Evolutionary conservation across 2,329 filamentous ascomycete genomes (phyloP).

Genomic region (Lecanicillium sp.): DNA sequence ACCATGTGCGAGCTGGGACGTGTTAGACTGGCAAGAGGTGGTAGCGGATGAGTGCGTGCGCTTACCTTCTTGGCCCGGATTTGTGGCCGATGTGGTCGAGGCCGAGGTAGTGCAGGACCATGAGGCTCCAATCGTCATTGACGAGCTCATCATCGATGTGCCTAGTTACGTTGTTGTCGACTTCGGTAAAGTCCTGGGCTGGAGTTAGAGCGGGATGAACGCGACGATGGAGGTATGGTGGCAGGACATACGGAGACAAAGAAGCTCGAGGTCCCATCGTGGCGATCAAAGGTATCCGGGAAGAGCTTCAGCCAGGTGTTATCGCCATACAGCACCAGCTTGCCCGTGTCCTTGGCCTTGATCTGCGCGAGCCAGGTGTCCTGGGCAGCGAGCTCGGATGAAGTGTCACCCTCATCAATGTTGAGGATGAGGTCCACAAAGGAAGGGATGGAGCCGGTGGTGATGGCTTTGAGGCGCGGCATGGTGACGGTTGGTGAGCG

Average conservation of each 20-base stretch:
- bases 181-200: constrained; percentile 84
- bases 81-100: constrained; percentile 98
- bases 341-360: constrained; percentile 62
- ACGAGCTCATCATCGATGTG: constrained; percentile 72
- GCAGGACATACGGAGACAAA: constrained; percentile 70
- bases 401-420: constrained; percentile 88
- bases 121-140: constrained; percentile 78
- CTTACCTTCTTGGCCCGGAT: constrained; percentile 72
- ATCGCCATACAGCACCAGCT: constrained; percentile 90
- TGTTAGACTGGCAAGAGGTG: constrained; percentile 6
- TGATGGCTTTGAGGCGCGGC: constrained; percentile 95
- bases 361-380: constrained; percentile 97
- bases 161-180: constrained; percentile 94
- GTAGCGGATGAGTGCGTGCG: background rate
- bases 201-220: background rate
- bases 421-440: constrained; percentile 97
- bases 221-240: constrained; percentile 25
- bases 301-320: constrained; percentile 99
- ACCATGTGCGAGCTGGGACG: constrained; percentile 76
- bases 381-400: constrained; percentile 77
- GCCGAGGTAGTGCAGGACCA: constrained; percentile 93
- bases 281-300: constrained; percentile 74
- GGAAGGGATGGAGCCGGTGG: constrained; percentile 94
- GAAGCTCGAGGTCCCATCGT: constrained; percentile 93
- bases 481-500: constrained; percentile 97